phyloP scores from a whole-genome alignment of 2,329 filamentous ascomycete genomes.

The Penicillium griseofulvum region DNA sequence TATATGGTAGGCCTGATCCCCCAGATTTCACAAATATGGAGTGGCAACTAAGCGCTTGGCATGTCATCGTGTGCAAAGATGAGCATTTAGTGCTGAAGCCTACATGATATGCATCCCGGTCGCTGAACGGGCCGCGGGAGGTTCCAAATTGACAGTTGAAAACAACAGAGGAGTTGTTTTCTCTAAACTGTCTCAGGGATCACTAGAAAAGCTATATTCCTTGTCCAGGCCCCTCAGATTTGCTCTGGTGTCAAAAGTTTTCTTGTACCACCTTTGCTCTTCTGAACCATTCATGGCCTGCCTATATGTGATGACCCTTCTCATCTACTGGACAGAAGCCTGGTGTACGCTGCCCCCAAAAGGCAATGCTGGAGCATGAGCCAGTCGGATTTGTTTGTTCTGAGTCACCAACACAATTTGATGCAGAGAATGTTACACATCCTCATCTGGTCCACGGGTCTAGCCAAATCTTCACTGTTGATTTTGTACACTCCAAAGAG shows the following conservation, averaged over 20 bases:
- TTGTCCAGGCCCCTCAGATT: not conserved
- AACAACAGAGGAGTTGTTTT: not conserved
- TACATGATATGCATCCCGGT: not conserved
- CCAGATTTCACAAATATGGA: slow-evolving; percentile 7
- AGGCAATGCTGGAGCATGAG: not conserved
- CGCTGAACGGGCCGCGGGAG: not conserved
- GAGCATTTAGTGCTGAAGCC: not conserved
- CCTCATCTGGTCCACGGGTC: not conserved
- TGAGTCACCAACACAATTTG: not conserved
- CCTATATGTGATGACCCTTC: not conserved
- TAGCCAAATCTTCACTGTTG: not conserved
- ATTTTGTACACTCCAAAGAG: not conserved
- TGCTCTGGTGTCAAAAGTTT: not conserved
- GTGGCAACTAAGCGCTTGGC: not conserved
- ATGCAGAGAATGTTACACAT: slow-evolving; percentile 6
- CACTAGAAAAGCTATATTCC: not conserved
- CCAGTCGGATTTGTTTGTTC: slow-evolving; percentile 1
- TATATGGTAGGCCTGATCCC: slow-evolving; percentile 2
- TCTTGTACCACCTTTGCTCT: not conserved
- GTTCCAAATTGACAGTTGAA: not conserved
- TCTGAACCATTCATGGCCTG: not conserved
- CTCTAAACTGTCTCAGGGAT: not conserved
- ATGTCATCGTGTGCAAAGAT: not conserved
- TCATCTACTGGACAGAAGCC: not conserved
- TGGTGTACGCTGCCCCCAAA: not conserved